phyloP scores from a whole-genome alignment of 495 filamentous ascomycete genomes.

The Amphirosellinia nigrospora region DNA sequence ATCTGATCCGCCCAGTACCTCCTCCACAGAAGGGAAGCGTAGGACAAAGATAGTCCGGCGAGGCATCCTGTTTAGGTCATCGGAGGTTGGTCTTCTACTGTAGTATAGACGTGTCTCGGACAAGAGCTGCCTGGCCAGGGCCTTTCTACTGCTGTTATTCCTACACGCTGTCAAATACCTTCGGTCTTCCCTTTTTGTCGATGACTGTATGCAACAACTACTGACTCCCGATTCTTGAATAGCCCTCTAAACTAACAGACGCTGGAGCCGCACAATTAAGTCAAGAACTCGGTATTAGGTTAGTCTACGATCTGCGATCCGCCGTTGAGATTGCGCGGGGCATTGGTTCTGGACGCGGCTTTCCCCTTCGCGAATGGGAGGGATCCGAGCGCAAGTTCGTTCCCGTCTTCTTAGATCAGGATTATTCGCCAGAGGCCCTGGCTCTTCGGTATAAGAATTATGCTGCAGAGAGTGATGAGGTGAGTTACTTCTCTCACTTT shows the following conservation, averaged over 20 bases:
- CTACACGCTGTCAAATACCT: not conserved
- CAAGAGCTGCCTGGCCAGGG: not conserved
- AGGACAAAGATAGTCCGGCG: slow-evolving; percentile 48
- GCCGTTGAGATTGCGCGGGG: slow-evolving; percentile 52
- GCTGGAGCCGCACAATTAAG: slow-evolving; percentile 58
- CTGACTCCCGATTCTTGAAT: not conserved
- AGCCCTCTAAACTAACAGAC: slow-evolving; percentile 54
- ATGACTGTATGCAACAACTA: not conserved
- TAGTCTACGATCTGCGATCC: slow-evolving; percentile 72
- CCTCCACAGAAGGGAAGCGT: slow-evolving; percentile 26
- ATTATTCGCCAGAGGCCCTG: slow-evolving; percentile 60
- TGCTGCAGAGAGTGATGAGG: slow-evolving; percentile 47
- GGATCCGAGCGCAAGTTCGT: slow-evolving; percentile 59
- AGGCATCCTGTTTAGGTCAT: slow-evolving; percentile 62
- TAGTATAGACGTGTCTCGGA: not conserved
- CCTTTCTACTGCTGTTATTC: not conserved
- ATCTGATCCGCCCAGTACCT: slow-evolving; percentile 16
- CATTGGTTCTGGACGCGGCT: slow-evolving; percentile 38
- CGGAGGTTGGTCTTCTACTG: slow-evolving; percentile 41
- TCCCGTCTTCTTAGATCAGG: slow-evolving; percentile 64
- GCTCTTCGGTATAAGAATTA: slow-evolving; percentile 57
- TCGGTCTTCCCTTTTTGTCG: not conserved
- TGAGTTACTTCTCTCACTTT: slow-evolving; percentile 34
- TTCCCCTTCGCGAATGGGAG: slow-evolving; percentile 47
- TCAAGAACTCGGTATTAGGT: slow-evolving; percentile 59